Base-by-base conservation (phyloP, 768 basidiomycete species). In the Boletus rubropictus region DNA sequence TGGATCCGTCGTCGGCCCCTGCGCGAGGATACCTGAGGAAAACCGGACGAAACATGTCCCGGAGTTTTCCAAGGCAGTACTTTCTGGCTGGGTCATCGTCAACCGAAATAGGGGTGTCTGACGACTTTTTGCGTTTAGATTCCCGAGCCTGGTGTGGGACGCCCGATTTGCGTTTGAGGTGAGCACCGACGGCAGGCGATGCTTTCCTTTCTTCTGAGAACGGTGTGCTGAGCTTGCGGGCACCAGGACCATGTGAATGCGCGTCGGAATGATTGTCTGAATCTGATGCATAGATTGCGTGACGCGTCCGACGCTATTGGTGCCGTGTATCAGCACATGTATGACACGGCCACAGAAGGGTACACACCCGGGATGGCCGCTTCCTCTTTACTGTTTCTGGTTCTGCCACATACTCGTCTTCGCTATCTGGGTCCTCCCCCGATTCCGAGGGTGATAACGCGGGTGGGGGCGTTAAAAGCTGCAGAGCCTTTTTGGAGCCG, bases 1-100 rank as follows among this genome's bases (percentile, higher is more conserved):
- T 53, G 32, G 51, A 62, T 52, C 53, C 63, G n/a, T 66, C 63
- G n/a, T 61, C 61, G 35, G 49, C 52, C 49, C 64, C 69, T 35
- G 75, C 66, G 64, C 78, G 74, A 18, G 86, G 85, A 67, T 89
- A 86, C 51, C 79, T 75, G 53, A 80, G 55, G 63, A 86, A 91
- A 18, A 91, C 79, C 24, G 81, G 76, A 50, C 70, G 71, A 63
- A 90, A 79, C 51, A 89, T 68, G 39, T 86, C 84, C 56, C 81
- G 77, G 55, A 90, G 67, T 65, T 89, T 89, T 12, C 77, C 76
- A 40, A 87, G 71, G 63, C 89, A 92, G 55, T 89, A 91, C 61
- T 82, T 89, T 52, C 89, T 75, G 0, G 79, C 75, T 8, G 86
- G 80, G 57, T 92, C 89, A n/a, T 83, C 83, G 6, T 69, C 64